phyloP scores from a whole-genome alignment of 352 stramenopile genomes.

The Blastocystis sp. region DNA sequence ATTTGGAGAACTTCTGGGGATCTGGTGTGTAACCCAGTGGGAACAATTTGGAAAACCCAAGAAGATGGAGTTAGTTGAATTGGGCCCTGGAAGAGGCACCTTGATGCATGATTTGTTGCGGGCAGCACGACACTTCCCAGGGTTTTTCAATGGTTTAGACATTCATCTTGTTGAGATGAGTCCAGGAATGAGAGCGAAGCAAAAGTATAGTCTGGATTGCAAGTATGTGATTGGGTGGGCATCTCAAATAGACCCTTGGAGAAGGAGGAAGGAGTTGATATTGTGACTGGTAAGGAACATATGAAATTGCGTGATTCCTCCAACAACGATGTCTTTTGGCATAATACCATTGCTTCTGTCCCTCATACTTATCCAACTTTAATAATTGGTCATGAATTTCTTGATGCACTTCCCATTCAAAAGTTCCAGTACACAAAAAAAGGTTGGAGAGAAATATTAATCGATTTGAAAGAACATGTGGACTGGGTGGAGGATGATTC shows the following conservation, averaged over 20 bases:
- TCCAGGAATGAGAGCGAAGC: conserved; percentile 71
- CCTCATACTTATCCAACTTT: conserved; percentile 77
- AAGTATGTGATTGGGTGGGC: conserved; percentile 10
- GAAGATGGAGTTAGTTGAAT: conserved; percentile 82
- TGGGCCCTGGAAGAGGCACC: conserved; percentile 77
- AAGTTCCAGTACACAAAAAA: conserved; percentile 78
- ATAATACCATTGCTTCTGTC: conserved; percentile 78
- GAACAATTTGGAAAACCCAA: conserved; percentile 79
- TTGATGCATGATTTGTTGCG: conserved; percentile 87
- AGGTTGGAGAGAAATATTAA: conserved; percentile 45
- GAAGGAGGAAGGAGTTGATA: not conserved
- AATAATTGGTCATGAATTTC: conserved; percentile 82
- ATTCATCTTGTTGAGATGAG: conserved; percentile 88
- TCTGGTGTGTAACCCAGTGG: conserved; percentile 87
- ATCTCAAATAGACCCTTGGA: conserved; percentile 24
- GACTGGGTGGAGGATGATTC: conserved; percentile 34
- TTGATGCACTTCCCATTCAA: conserved; percentile 86
- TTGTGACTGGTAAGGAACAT: conserved; percentile 48
- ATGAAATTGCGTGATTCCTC: conserved; percentile 35
- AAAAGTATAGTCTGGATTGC: conserved; percentile 70
- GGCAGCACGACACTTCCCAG: conserved; percentile 79
- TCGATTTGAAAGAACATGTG: conserved; percentile 54
- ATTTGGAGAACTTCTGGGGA: conserved; percentile 85
- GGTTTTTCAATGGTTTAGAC: conserved; percentile 78
- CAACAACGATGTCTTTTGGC: conserved; percentile 73